A percentile compares a stretch with the other conserved stretches of the same genome.
These are phyloP conservation scores for Ilex asprella DNA, from an alignment of 257 asterid species.

Conservation along the genomic window DNA sequence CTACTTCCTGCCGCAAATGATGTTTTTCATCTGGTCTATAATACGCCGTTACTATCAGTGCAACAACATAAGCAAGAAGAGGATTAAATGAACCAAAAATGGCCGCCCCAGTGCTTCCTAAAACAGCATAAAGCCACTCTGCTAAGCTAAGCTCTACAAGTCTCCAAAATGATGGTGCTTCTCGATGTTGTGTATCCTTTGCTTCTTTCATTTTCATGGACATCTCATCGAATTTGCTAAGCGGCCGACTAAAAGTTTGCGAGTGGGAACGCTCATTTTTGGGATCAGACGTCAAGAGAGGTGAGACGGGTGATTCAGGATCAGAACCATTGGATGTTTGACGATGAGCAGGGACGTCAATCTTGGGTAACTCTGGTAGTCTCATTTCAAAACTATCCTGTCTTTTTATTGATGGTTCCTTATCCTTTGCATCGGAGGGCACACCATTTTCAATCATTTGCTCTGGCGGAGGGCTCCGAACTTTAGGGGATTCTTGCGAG, in stretches of 20 bases:
- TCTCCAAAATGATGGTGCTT: conserved; percentile 91
- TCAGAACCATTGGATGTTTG: conserved; percentile 60
- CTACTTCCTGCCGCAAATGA: conserved; percentile 56
- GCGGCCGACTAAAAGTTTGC: conserved; percentile 93
- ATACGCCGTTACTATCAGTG: conserved; percentile 78
- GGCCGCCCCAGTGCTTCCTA: conserved; percentile 97
- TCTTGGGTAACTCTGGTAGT: conserved; percentile 91
- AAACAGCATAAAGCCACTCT: conserved; percentile 97
- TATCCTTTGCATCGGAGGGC: conserved; percentile 44
- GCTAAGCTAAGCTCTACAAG: conserved; percentile 98
- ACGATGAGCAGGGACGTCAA: conserved; percentile 79
- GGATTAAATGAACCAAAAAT: conserved; percentile 95
- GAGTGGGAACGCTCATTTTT: conserved; percentile 96
- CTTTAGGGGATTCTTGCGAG: conserved; percentile 76
- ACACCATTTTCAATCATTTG: conserved; percentile 77
- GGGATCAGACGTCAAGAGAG: conserved; percentile 98
- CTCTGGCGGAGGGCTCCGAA: conserved; percentile 86
- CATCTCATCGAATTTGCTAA: conserved; percentile 47
- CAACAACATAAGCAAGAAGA: conserved; percentile 85
- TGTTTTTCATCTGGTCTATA: conserved; percentile 50
- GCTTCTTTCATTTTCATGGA: conserved; percentile 39
- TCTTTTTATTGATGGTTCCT: conserved; percentile 89
- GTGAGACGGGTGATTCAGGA: conserved; percentile 98
- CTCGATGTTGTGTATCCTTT: conserved; percentile 40
- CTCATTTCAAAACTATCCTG: conserved; percentile 98